Conservation (phyloP, 768 basidiomycete genomes). For the Leccinum ochraceum region DNA sequence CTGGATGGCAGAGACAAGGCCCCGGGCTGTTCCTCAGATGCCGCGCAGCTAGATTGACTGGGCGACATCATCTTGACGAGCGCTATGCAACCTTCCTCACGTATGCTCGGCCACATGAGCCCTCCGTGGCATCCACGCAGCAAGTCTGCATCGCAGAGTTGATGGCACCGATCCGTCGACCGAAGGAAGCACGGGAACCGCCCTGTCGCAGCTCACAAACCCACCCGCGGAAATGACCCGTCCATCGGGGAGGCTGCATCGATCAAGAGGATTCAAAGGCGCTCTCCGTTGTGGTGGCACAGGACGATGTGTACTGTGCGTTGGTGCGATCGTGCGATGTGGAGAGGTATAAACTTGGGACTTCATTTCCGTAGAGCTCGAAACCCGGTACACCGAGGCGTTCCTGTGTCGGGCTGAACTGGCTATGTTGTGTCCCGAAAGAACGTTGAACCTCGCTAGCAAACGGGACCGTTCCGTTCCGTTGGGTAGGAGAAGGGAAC, state of each 20-base stretch:
- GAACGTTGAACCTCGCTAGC: conserved; percentile 7
- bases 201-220: conserved; percentile 1
- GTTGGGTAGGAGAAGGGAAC: conserved; percentile 10
- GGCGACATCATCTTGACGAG: conserved; percentile 2
- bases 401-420: conserved; percentile 30
- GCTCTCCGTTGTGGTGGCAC: conserved; percentile 18
- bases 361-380: conserved; percentile 31
- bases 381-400: conserved; percentile 30
- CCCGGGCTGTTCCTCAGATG: neutral
- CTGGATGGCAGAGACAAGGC: conserved; percentile 1
- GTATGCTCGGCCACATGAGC: conserved; percentile 6
- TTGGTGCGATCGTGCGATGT: conserved; percentile 29
- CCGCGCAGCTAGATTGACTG: neutral
- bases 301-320: conserved; percentile 13
- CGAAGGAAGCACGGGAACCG: conserved; percentile 13
- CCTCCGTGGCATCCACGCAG: conserved; percentile 8
- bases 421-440: conserved; percentile 26
- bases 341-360: conserved; percentile 17
- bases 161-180: conserved; percentile 11
- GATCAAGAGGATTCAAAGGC: conserved; percentile 15
- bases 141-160: conserved; percentile 3
- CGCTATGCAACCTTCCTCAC: neutral
- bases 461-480: conserved; percentile 16
- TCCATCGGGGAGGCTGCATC: conserved; percentile 9
- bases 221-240: conserved; percentile 28